Evolutionary conservation across 805 yeast genomes (phyloP), one percentile per base, ranked within the genome.

Genomic region (Cyberlindnera amylophila): DNA sequence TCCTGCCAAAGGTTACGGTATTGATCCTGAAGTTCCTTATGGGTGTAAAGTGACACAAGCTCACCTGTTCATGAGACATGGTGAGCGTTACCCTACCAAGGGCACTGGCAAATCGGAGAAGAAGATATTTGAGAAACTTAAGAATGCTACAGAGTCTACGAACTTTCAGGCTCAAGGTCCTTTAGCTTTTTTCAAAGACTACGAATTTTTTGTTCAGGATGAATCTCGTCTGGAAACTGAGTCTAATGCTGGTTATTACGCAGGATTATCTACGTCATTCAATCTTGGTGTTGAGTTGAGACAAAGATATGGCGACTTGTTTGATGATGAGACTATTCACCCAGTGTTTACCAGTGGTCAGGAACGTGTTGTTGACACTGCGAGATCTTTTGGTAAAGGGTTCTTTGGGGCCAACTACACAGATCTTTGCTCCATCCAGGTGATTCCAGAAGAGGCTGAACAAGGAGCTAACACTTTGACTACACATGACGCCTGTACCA

Each of bases 11-110:
- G 83, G 83, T 1, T 74, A 60, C 51, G 85, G 84, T 3, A 70
- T 80, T 31, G 62, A 73, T 13, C 58, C 69, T 16, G 75, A 65
- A 9, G 50, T 67, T 2, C 82, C 84, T 21, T 65, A 60, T 8
- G 66, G 66, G 34, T 81, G 86, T 60, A 53, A 61, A 6, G 66
- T 81, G 42, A 77, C 76, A 51, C 91, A 84, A 60, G 86, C 83
- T 9, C 88, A 82, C 51, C 63, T 84, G 17, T 63, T 83, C 39
- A 79, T 81, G 51, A 74, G 96, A 55, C 95, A 87, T 56, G 95
- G 91, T 16, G 93, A 86, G 60, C 68, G 95, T 50, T 84, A 70
- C 55, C 88, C 87, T 3, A 73, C 84, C 3, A 59, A 52, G 3
- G 63, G 67, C n/a, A 64, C 70, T 4, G 64, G 58, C 18, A 50